phyloP scores from a whole-genome alignment of 2,329 filamentous ascomycete genomes.

The Paracoccidioides lutzii region DNA sequence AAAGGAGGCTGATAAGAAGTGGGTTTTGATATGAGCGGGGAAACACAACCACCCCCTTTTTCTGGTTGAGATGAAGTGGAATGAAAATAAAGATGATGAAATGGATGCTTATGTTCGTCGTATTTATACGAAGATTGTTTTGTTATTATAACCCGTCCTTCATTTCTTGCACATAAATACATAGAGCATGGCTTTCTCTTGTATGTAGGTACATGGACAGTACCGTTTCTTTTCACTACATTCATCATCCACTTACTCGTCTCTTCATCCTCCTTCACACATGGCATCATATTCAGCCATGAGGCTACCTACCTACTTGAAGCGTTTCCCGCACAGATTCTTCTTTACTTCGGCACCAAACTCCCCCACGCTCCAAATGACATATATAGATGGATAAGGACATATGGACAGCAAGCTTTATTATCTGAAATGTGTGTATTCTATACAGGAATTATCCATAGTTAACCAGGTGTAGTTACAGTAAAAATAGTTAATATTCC shows the following conservation, averaged over 20 bases:
- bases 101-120: too few relatives aligned
- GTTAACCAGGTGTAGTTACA: too few relatives aligned
- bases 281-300: neutral
- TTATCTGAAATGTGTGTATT: neutral
- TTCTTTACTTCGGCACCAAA: too few relatives aligned
- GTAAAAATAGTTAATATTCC: too few relatives aligned
- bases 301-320: neutral
- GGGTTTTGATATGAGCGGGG: conserved; percentile 38
- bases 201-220: too few relatives aligned
- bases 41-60: neutral
- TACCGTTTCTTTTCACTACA: neutral
- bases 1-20: conserved; percentile 52
- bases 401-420: neutral
- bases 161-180: too few relatives aligned
- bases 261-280: neutral
- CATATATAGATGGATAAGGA: neutral
- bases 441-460: neutral
- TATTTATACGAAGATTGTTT: too few relatives aligned
- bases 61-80: neutral
- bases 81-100: too few relatives aligned
- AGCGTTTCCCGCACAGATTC: too few relatives aligned
- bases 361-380: neutral
- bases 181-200: too few relatives aligned
- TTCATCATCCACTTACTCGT: neutral
- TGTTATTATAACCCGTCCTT: too few relatives aligned